Conservation (phyloP, 805 yeast species). For the Candida mattraensis region DNA sequence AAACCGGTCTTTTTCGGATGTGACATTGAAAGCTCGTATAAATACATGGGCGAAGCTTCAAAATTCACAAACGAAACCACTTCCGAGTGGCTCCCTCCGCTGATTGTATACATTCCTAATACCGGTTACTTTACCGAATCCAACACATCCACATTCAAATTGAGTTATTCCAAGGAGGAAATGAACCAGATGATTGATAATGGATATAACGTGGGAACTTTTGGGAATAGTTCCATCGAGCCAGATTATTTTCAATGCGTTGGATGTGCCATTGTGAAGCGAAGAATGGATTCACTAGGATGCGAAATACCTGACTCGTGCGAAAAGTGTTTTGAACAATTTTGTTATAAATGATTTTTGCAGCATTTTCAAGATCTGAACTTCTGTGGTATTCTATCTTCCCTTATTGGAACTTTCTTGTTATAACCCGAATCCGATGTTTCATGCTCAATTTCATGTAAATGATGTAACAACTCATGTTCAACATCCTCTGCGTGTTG, state of each 20-base stretch:
- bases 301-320: slow-evolving; percentile 33
- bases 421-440: slow-evolving; percentile 21
- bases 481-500: slow-evolving; percentile 89
- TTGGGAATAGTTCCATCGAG: slow-evolving; percentile 39
- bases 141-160: slow-evolving; percentile 60
- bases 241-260: slow-evolving; percentile 45
- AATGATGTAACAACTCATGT: slow-evolving; percentile 82
- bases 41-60: slow-evolving; percentile 7
- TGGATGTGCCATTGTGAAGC: slow-evolving; percentile 56
- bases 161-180: slow-evolving; percentile 48
- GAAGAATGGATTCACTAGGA: slow-evolving; percentile 45
- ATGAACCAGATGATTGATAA: slow-evolving; percentile 45
- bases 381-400: slow-evolving; percentile 22
- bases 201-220: slow-evolving; percentile 52
- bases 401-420: slow-evolving; percentile 19
- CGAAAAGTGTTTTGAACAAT: slow-evolving; percentile 36
- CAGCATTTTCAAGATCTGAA: slow-evolving; percentile 15
- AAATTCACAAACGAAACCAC: slow-evolving; percentile 6
- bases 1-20: slow-evolving; percentile 46
- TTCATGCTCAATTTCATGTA: slow-evolving; percentile 73
- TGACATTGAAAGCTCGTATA: slow-evolving; percentile 36
- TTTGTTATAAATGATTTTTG: slow-evolving; percentile 37
- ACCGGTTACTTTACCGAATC: slow-evolving; percentile 41
- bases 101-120: slow-evolving; percentile 54
- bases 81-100: slow-evolving; percentile 44